Conservation (phyloP, 1,139 yeast species). For the Blastobotrys arbuscula region DNA sequence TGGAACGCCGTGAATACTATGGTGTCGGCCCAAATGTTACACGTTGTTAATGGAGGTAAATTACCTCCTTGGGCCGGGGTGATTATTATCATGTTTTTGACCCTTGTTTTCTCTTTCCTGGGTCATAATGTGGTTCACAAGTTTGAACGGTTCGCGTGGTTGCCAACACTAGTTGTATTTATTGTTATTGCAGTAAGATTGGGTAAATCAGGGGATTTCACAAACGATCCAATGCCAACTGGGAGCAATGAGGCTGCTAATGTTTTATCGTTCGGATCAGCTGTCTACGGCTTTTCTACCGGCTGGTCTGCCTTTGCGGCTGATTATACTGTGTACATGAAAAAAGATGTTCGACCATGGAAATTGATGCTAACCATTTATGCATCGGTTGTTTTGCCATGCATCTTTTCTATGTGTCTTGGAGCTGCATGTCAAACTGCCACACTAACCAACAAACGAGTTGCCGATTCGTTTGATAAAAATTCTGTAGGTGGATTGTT, state of each 20-base stretch:
- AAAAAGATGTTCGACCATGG: slow-evolving; percentile 49
- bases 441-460: slow-evolving; percentile 37
- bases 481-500: slow-evolving; percentile 77
- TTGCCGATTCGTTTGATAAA: slow-evolving; percentile 47
- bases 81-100: slow-evolving; percentile 60
- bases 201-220: slow-evolving; percentile 58
- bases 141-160: slow-evolving; percentile 85
- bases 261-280: slow-evolving; percentile 79
- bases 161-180: slow-evolving; percentile 70
- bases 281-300: slow-evolving; percentile 83
- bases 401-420: slow-evolving; percentile 65
- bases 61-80: slow-evolving; percentile 94
- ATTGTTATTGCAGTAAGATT: slow-evolving; percentile 74
- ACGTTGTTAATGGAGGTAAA: slow-evolving; percentile 59
- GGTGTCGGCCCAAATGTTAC: slow-evolving; percentile 80
- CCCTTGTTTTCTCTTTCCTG: slow-evolving; percentile 73
- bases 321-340: slow-evolving; percentile 87
- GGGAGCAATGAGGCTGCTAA: slow-evolving; percentile 56
- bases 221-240: slow-evolving; percentile 39
- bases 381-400: slow-evolving; percentile 60
- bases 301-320: slow-evolving; percentile 96
- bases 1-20: slow-evolving; percentile 95
- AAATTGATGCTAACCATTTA: slow-evolving; percentile 61
- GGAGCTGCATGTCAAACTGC: slow-evolving; percentile 89
- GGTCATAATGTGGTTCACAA: slow-evolving; percentile 79